Conservation (phyloP, 305 asterid genomes). For the Stenogyne calaminthoides region DNA sequence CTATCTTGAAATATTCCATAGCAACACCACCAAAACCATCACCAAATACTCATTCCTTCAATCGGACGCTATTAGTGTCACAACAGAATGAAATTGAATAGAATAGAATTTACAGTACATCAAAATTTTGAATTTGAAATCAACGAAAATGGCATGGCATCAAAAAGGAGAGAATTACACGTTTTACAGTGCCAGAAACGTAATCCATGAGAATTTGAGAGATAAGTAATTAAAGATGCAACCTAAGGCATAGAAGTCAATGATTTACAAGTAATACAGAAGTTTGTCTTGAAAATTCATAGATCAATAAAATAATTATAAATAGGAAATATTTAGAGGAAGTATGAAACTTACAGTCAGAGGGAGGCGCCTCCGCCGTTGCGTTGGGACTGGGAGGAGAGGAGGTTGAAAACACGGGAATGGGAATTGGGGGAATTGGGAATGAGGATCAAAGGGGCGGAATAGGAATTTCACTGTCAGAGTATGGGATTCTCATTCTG, state of each 20-base stretch:
- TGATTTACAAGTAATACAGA: not conserved
- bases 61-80: not conserved
- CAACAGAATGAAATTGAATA: not conserved
- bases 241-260: not conserved
- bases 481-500: not conserved
- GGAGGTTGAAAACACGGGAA: conserved; percentile 14
- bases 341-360: not conserved
- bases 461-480: not conserved
- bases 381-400: not conserved
- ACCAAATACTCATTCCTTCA: not conserved
- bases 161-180: too few relatives aligned
- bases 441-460: not conserved
- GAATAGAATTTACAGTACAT: not conserved
- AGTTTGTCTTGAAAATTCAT: not conserved
- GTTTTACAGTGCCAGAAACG: too few relatives aligned
- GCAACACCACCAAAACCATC: not conserved
- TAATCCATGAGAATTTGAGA: too few relatives aligned
- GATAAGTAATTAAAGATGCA: too few relatives aligned
- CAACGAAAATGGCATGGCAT: not conserved
- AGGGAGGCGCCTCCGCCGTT: not conserved
- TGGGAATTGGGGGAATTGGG: conserved; percentile 7
- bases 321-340: not conserved
- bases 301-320: not conserved
- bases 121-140: not conserved
- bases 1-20: not conserved